Evolutionary conservation across 768 basidiomycete genomes (phyloP).

Genomic region (Suillus alpinus): DNA sequence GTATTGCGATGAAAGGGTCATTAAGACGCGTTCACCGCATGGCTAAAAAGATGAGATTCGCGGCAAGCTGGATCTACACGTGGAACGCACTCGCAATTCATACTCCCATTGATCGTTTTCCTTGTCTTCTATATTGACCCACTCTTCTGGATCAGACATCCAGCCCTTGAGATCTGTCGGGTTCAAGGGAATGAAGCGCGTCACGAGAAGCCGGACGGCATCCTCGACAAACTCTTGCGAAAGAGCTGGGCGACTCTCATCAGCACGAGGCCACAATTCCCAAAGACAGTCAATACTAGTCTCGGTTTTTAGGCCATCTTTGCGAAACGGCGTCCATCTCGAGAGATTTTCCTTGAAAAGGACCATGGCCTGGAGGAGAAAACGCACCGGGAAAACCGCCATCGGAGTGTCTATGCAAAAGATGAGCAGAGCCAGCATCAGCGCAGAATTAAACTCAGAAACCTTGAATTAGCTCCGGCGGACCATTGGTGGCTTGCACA

Average conservation of each 20-base stretch:
- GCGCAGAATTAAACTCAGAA: constrained; percentile 8
- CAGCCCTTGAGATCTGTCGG: constrained; percentile 79
- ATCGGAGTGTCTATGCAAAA: constrained; percentile 50
- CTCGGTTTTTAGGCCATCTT: constrained; percentile 57
- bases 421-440: not conserved
- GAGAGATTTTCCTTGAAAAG: constrained; percentile 80
- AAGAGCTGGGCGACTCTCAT: constrained; percentile 42
- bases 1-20: constrained; percentile 74
- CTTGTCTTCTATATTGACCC: constrained; percentile 86
- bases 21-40: constrained; percentile 89
- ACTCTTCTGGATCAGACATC: constrained; percentile 91
- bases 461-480: constrained; percentile 58
- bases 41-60: constrained; percentile 48
- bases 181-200: constrained; percentile 81
- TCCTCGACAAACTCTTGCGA: constrained; percentile 70
- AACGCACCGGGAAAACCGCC: constrained; percentile 72
- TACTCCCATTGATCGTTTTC: constrained; percentile 93
- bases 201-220: constrained; percentile 73
- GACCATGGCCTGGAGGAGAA: constrained; percentile 82
- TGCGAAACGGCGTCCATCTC: constrained; percentile 69
- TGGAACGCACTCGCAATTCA: constrained; percentile 72
- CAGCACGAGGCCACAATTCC: constrained; percentile 5
- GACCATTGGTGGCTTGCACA: constrained; percentile 60
- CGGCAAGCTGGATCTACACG: not conserved
- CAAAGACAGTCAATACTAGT: constrained; percentile 42